Percentiles rank a stretch among this genome's conserved stretches.
Evolutionary conservation across 139 green algal genomes (phyloP).

Genomic region (Auxenochlorella pyrenoidosa): DNA sequence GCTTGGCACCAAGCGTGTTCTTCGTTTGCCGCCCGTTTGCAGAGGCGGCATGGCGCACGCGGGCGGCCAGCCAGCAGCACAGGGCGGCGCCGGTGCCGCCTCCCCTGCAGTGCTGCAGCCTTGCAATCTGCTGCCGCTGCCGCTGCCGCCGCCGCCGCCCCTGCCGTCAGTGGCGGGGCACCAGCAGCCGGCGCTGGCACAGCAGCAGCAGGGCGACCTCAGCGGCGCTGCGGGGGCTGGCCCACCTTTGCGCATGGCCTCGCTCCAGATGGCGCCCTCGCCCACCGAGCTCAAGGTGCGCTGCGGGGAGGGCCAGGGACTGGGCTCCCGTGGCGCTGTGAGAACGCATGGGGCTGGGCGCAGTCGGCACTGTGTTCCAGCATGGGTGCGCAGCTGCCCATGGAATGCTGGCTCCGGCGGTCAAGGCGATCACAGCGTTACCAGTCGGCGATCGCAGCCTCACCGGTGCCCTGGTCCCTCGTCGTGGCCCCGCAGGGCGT

Average conservation of each 20-base stretch:
- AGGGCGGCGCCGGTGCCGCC: neutral
- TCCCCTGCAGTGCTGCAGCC: neutral
- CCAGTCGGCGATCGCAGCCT: too few species aligned
- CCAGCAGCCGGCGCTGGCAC: neutral
- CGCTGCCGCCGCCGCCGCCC: neutral
- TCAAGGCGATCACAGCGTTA: too few species aligned
- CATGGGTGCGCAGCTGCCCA: too few species aligned
- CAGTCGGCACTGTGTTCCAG: too few species aligned
- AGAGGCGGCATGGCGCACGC: neutral
- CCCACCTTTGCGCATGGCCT: conserved; percentile 1
- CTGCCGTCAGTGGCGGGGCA: neutral
- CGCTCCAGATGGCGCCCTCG: neutral
- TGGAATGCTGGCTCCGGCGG: too few species aligned
- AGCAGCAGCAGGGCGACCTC: neutral
- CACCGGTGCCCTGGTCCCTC: neutral
- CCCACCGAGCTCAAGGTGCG: conserved; percentile 23
- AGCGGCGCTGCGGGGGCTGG: neutral
- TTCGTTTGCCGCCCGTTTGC: neutral
- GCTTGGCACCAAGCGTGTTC: neutral
- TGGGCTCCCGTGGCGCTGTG: too few species aligned
- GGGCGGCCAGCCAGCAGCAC: neutral
- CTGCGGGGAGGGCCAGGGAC: too few species aligned
- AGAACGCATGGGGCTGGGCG: too few species aligned
- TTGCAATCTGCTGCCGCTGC: neutral
- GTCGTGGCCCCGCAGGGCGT: neutral